These are phyloP conservation scores for Aspergillus sclerotiicarbonarius DNA, from an alignment of 495 filamentous ascomycete species.

Conservation along the genomic window DNA sequence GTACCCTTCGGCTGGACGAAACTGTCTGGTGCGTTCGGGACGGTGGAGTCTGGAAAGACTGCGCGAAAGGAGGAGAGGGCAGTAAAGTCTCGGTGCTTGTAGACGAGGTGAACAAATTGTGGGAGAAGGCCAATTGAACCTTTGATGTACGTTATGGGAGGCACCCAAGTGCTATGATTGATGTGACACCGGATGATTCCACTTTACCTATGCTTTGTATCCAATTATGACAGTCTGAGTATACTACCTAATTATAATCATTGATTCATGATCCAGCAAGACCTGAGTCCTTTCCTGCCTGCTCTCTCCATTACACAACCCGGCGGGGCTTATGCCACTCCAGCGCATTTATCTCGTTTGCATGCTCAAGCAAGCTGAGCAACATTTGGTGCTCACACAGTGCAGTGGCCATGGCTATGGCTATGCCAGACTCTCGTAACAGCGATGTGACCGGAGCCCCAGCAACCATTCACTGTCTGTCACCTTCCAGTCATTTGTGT, in stretches of 20 bases:
- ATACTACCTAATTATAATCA: not conserved
- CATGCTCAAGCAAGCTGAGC: no score
- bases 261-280: not conserved
- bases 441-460: not conserved
- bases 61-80: conserved; percentile 55
- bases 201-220: not conserved
- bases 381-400: no score
- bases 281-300: not conserved
- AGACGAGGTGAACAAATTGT: conserved; percentile 60
- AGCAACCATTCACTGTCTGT: not conserved
- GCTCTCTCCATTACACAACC: not conserved
- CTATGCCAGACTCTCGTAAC: no score
- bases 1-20: conserved; percentile 79
- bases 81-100: conserved; percentile 69
- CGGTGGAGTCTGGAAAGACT: conserved; percentile 76
- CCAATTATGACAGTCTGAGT: not conserved
- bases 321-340: not conserved
- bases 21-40: conserved; percentile 83
- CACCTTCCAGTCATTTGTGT: not conserved
- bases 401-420: no score
- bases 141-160: not conserved
- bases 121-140: conserved; percentile 31
- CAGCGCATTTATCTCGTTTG: not conserved
- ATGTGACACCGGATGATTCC: not conserved
- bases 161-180: not conserved